phyloP scores from a whole-genome alignment of 1,139 yeast species.

The Kluyveromyces sp. region DNA sequence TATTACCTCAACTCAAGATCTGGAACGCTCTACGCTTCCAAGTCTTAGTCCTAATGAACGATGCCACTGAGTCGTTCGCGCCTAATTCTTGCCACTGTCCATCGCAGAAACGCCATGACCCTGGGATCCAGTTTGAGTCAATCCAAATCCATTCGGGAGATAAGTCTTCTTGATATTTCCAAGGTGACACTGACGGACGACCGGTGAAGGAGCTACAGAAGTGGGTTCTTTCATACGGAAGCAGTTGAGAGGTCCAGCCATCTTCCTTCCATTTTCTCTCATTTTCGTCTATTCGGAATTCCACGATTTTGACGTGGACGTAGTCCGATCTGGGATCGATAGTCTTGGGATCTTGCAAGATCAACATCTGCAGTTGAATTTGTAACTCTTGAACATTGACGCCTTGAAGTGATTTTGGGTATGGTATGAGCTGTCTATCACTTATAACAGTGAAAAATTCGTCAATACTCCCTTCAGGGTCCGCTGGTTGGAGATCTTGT shows the following conservation, averaged over 20 bases:
- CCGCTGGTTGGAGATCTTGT: neutral
- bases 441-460: slow-evolving; percentile 2
- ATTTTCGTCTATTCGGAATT: slow-evolving; percentile 22
- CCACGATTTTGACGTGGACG: slow-evolving; percentile 12
- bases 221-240: slow-evolving; percentile 23
- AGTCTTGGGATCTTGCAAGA: slow-evolving; percentile 4
- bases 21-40: slow-evolving; percentile 23
- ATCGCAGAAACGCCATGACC: slow-evolving; percentile 25
- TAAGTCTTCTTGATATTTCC: slow-evolving; percentile 18
- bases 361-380: slow-evolving; percentile 13
- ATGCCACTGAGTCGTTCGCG: slow-evolving; percentile 21
- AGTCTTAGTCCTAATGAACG: slow-evolving; percentile 24
- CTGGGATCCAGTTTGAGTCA: slow-evolving; percentile 25
- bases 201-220: slow-evolving; percentile 7
- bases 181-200: slow-evolving; percentile 17
- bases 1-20: slow-evolving; percentile 2
- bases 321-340: slow-evolving; percentile 9
- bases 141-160: slow-evolving; percentile 26
- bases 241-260: slow-evolving; percentile 22
- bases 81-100: slow-evolving; percentile 26
- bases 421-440: slow-evolving; percentile 12
- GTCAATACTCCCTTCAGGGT: neutral
- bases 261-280: slow-evolving; percentile 28
- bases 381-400: slow-evolving; percentile 12
- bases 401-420: slow-evolving; percentile 12